Evolutionary conservation across 352 stramenopile genomes (phyloP).

Genomic region (Phytophthora citricola): DNA sequence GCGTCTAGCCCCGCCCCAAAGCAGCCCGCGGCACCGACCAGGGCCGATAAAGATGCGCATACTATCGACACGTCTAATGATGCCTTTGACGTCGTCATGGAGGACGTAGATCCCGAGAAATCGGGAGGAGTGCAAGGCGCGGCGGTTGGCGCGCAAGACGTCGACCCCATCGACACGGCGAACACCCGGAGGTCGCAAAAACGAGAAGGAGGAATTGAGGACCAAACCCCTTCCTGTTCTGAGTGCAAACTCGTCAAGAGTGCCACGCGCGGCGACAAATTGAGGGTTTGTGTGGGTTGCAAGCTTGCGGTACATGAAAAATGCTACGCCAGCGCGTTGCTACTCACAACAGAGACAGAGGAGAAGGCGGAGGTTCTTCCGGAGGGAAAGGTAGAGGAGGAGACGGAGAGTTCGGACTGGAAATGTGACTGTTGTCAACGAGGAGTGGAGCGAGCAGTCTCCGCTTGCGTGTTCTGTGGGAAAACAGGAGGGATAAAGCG

Average conservation of each 20-base stretch:
- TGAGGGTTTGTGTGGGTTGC: conserved; percentile 44
- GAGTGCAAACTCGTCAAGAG: conserved; percentile 27
- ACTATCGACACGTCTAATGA: not conserved
- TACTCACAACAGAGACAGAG: not conserved
- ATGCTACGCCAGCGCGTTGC: conserved; percentile 38
- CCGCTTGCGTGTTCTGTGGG: conserved; percentile 53
- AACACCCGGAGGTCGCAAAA: not conserved
- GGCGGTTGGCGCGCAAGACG: conserved; percentile 13
- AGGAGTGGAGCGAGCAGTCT: conserved; percentile 19
- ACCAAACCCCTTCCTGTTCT: conserved; percentile 17
- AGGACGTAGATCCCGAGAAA: conserved; percentile 27
- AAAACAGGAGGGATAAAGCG: conserved; percentile 26
- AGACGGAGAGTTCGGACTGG: conserved; percentile 28
- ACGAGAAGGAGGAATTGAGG: not conserved
- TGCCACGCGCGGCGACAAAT: conserved; percentile 1
- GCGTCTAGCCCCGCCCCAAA: conserved; percentile 8
- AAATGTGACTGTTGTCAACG: conserved; percentile 52
- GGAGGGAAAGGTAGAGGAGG: not conserved
- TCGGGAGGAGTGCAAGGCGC: conserved; percentile 5
- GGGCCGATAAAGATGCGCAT: conserved; percentile 13
- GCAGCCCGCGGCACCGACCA: not conserved
- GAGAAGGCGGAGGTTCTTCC: not conserved
- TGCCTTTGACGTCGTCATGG: not conserved
- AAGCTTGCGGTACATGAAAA: conserved; percentile 38
- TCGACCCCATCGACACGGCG: not conserved